Percentiles rank a stretch among this genome's conserved stretches.
Conservation (phyloP, 192 early-diverging fungal genomes). For the Linnemannia zychae region DNA sequence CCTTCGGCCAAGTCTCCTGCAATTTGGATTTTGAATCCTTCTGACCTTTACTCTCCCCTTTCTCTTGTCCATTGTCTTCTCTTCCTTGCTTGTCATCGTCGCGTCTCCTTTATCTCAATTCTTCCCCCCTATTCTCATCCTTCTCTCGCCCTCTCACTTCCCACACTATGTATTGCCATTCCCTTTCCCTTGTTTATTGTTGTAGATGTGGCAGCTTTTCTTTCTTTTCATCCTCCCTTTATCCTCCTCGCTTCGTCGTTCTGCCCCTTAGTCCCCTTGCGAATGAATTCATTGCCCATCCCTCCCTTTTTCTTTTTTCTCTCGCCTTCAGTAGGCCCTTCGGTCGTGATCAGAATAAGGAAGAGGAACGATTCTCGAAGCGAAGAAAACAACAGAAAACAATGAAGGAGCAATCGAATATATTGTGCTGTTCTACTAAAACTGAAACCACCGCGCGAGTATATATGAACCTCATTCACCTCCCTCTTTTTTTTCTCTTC, state of each 20-base stretch:
- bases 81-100: not conserved
- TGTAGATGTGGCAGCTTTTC: not conserved
- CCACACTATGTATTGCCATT: not conserved
- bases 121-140: slow-evolving; percentile 15
- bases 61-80: not conserved
- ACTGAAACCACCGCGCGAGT: no score
- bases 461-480: no score
- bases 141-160: not conserved
- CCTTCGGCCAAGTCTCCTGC: not conserved
- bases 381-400: not conserved
- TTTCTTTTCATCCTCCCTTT: not conserved
- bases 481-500: no score
- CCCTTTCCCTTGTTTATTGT: not conserved
- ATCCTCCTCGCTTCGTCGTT: not conserved
- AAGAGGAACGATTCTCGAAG: not conserved
- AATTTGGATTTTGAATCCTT: not conserved
- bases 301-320: not conserved
- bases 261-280: slow-evolving; percentile 7
- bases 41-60: no score
- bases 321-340: not conserved
- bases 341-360: slow-evolving; percentile 17
- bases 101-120: slow-evolving; percentile 30
- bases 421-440: no score
- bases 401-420: not conserved
- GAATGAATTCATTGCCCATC: not conserved